These are phyloP conservation scores for Reutealis trisperma DNA, from an alignment of 345 rosid genomes.

Conservation along the genomic window DNA sequence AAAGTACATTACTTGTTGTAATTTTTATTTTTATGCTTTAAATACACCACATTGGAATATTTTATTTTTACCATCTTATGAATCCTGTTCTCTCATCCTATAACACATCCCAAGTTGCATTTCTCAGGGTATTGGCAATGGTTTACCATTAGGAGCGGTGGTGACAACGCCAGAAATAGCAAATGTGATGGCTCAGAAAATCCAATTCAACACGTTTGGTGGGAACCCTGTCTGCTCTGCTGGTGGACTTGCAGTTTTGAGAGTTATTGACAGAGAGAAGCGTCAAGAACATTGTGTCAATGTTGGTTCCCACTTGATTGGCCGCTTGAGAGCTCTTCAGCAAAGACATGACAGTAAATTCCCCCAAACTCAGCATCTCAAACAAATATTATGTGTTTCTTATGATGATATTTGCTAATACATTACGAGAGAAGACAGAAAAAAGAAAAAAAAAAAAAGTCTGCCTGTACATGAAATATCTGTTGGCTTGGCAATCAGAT, in stretches of 20 bases:
- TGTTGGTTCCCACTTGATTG: constrained; percentile 73
- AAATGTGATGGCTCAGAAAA: constrained; percentile 74
- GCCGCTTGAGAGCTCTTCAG: constrained; percentile 69
- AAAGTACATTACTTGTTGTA: background rate
- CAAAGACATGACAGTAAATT: constrained; percentile 69
- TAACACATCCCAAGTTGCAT: constrained; percentile 8
- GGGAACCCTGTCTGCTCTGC: constrained; percentile 98
- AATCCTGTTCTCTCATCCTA: background rate
- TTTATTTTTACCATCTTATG: background rate
- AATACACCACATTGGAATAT: background rate
- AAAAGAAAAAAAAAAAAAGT: background rate
- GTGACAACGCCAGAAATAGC: constrained; percentile 98
- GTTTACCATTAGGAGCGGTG: constrained; percentile 93
- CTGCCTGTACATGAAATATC: background rate
- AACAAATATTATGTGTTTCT: background rate
- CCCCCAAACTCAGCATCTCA: constrained; percentile 17
- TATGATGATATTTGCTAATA: background rate
- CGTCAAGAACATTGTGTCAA: constrained; percentile 81
- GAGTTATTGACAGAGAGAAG: constrained; percentile 84
- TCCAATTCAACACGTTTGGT: constrained; percentile 92
- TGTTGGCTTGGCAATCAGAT: background rate
- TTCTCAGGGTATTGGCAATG: constrained; percentile 88
- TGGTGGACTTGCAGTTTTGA: constrained; percentile 90
- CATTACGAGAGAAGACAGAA: background rate
- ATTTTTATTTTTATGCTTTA: background rate